A percentile compares a stretch with the other conserved stretches of the same genome.
These are phyloP conservation scores for Chenopodium album DNA, from an alignment of 148 eudicot species.

Conservation along the genomic window DNA sequence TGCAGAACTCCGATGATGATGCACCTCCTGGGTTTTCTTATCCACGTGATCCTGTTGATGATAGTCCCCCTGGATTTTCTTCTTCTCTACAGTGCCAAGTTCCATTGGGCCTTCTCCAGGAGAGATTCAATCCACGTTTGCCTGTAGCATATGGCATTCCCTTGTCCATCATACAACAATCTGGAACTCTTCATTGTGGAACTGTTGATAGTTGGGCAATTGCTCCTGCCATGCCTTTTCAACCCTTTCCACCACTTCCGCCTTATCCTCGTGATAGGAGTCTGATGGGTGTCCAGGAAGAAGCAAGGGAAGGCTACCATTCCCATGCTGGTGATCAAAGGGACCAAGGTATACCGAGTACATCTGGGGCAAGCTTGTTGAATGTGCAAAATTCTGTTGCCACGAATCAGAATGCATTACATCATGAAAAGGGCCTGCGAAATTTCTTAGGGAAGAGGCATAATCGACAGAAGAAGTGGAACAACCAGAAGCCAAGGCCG, in stretches of 20 bases:
- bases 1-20: constrained; percentile 43
- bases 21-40: constrained; percentile 44
- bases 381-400: constrained; percentile 19
- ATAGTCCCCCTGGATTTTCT: constrained; percentile 56
- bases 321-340: constrained; percentile 4
- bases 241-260: constrained; percentile 87
- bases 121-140: constrained; percentile 46
- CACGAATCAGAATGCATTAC: constrained; percentile 32
- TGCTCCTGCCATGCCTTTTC: constrained; percentile 75
- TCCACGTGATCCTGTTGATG: constrained; percentile 31
- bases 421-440: constrained; percentile 28
- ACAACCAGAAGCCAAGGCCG: constrained; percentile 39
- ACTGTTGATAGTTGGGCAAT: constrained; percentile 51
- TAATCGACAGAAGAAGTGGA: constrained; percentile 59
- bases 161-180: constrained; percentile 44
- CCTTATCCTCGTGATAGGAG: constrained; percentile 39
- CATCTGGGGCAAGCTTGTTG: constrained; percentile 28
- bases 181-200: constrained; percentile 47
- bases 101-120: constrained; percentile 46
- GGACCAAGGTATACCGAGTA: constrained; percentile 43
- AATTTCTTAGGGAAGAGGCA: constrained; percentile 47
- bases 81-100: constrained; percentile 33
- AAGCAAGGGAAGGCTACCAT: constrained; percentile 16
- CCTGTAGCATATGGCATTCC: constrained; percentile 77
- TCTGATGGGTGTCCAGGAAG: constrained; percentile 17